Evolutionary conservation across 257 asterid genomes (phyloP).

Genomic region (Primulina tabacum): DNA sequence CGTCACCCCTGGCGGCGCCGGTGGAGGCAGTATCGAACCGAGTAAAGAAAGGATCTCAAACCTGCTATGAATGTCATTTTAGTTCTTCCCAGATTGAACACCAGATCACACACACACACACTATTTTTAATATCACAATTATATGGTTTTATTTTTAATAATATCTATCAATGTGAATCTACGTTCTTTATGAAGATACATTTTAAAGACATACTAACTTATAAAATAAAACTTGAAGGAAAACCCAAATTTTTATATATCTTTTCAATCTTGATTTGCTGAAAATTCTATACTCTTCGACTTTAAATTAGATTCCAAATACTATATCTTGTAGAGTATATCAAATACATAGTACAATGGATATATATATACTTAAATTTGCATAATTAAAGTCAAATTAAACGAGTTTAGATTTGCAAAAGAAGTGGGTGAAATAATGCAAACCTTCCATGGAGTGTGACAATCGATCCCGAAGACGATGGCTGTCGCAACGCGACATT

Average conservation of each 20-base stretch:
- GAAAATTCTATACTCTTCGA: neutral
- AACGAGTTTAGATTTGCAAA: no score
- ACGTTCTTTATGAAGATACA: no score
- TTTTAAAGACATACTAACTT: neutral
- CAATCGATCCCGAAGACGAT: slow-evolving; percentile 60
- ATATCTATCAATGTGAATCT: neutral
- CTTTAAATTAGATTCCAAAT: neutral
- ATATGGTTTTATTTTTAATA: no score
- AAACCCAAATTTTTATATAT: no score
- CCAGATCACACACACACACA: no score
- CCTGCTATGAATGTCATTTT: slow-evolving; percentile 66
- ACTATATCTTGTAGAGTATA: no score
- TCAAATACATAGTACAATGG: neutral
- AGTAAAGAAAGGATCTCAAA: slow-evolving; percentile 74
- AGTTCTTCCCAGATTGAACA: slow-evolving; percentile 28
- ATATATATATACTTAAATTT: no score
- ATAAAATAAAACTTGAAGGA: neutral
- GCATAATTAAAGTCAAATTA: no score
- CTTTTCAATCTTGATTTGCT: neutral
- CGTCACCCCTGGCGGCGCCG: slow-evolving; percentile 78
- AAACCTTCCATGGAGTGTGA: slow-evolving; percentile 79
- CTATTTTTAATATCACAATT: no score
- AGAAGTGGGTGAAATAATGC: slow-evolving; percentile 8
- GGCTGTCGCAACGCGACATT: slow-evolving; percentile 83
- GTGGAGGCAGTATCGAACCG: slow-evolving; percentile 85